Evolutionary conservation across 2,329 filamentous ascomycete genomes (phyloP).

Genomic region (Hypoxylon sp.): DNA sequence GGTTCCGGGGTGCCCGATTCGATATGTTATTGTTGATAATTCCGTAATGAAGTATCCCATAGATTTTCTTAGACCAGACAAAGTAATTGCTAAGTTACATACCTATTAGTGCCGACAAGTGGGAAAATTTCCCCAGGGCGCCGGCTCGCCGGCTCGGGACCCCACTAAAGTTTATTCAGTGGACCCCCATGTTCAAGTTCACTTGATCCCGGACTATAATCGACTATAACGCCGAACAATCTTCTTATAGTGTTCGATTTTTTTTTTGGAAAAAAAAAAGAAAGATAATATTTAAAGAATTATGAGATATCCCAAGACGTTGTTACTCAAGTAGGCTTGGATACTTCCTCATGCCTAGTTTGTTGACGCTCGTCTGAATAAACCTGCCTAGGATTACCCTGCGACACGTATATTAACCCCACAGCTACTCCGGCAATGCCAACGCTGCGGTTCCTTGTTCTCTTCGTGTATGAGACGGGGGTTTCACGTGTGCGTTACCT

Average conservation of each 20-base stretch:
- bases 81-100: background rate
- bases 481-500: background rate
- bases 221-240: background rate
- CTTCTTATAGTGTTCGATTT: background rate
- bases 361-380: background rate
- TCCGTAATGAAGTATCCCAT: background rate
- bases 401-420: background rate
- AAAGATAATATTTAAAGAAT: background rate
- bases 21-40: background rate
- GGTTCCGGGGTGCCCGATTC: background rate
- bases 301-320: too few relatives aligned
- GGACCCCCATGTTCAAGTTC: slow-evolving; percentile 4
- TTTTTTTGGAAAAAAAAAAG: too few relatives aligned
- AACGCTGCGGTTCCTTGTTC: background rate
- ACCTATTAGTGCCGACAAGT: background rate
- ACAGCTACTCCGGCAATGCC: background rate
- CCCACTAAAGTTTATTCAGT: slow-evolving; percentile 13
- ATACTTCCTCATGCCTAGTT: background rate
- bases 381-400: background rate
- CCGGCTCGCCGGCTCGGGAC: background rate
- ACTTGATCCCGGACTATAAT: background rate
- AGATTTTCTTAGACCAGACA: background rate
- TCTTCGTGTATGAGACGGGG: background rate
- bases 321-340: background rate
- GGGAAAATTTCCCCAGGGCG: slow-evolving; percentile 13